Evolutionary conservation across 306 rosid genomes (phyloP).

Genomic region (Cucurbita argyrosperma): DNA sequence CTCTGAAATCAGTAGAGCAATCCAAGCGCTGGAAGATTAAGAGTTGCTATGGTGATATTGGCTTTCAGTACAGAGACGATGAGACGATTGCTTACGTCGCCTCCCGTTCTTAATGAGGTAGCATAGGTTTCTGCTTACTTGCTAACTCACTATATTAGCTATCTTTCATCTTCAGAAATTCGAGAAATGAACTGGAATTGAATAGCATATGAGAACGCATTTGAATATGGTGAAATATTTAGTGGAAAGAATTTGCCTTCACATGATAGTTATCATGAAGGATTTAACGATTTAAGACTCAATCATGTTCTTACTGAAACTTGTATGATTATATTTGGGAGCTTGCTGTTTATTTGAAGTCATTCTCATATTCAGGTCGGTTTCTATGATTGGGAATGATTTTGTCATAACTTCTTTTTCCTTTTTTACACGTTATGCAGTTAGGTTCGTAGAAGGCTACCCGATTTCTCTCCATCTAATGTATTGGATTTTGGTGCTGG

Average conservation of each 20-base stretch:
- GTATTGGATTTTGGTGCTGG: slow-evolving; percentile 93
- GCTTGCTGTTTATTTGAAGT: too few species aligned
- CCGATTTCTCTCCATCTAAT: slow-evolving; percentile 61
- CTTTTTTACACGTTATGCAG: not conserved
- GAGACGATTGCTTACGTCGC: slow-evolving; percentile 85
- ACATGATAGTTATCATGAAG: too few species aligned
- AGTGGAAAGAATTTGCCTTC: too few species aligned
- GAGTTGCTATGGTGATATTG: slow-evolving; percentile 81
- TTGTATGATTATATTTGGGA: too few species aligned
- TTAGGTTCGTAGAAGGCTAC: slow-evolving; percentile 72
- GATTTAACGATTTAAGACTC: too few species aligned
- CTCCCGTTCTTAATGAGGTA: slow-evolving; percentile 84
- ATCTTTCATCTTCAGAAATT: not conserved
- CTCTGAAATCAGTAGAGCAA: slow-evolving; percentile 43
- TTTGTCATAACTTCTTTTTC: not conserved
- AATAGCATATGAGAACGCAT: not conserved
- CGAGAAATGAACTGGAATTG: not conserved
- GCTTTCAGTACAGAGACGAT: slow-evolving; percentile 50
- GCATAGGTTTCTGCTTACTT: not conserved
- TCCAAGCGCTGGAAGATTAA: slow-evolving; percentile 87
- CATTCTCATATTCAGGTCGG: too few species aligned
- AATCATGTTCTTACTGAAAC: too few species aligned
- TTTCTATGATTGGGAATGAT: not conserved
- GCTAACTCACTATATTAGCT: not conserved
- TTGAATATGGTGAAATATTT: not conserved